These are phyloP conservation scores for Retiboletus flavoniger DNA, from an alignment of 1,284 basidiomycete genomes.

Conservation along the genomic window DNA sequence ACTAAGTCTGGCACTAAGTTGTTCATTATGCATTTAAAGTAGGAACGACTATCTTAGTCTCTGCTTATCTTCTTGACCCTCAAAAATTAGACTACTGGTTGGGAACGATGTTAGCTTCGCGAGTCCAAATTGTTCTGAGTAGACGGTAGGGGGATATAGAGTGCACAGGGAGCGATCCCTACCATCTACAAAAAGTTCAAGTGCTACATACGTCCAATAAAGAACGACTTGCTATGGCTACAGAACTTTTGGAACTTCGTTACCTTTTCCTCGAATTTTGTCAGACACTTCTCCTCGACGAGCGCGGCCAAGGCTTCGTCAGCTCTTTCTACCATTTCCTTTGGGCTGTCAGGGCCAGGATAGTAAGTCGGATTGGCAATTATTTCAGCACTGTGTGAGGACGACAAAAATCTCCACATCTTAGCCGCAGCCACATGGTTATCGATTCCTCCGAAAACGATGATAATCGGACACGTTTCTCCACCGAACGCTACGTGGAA, in stretches of 20 bases:
- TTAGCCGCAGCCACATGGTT: constrained; percentile 14
- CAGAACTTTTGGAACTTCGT: constrained; percentile 25
- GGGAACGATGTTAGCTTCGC: not conserved
- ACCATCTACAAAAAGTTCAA: not conserved
- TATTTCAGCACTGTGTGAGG: constrained; percentile 10
- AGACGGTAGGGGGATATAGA: not conserved
- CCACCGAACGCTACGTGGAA: constrained; percentile 25
- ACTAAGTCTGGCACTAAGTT: not conserved
- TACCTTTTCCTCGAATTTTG: constrained; percentile 21
- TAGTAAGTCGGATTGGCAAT: constrained; percentile 26
- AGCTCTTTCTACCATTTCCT: constrained; percentile 20
- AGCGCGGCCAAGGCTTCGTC: constrained; percentile 20
- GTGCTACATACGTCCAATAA: constrained; percentile 19
- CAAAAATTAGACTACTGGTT: not conserved
- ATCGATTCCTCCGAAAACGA: constrained; percentile 26
- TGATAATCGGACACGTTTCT: constrained; percentile 22
- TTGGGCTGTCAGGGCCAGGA: constrained; percentile 11
- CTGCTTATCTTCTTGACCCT: not conserved
- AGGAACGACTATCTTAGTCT: not conserved
- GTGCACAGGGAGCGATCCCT: too few species aligned
- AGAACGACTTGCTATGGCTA: constrained; percentile 21
- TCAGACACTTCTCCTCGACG: constrained; percentile 25
- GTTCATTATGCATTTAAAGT: not conserved
- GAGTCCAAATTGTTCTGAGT: not conserved
- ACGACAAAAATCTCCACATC: constrained; percentile 20